A percentile compares a stretch with the other conserved stretches of the same genome.
These are phyloP conservation scores for Turnera subulata DNA, from an alignment of 345 rosid species.

Conservation along the genomic window DNA sequence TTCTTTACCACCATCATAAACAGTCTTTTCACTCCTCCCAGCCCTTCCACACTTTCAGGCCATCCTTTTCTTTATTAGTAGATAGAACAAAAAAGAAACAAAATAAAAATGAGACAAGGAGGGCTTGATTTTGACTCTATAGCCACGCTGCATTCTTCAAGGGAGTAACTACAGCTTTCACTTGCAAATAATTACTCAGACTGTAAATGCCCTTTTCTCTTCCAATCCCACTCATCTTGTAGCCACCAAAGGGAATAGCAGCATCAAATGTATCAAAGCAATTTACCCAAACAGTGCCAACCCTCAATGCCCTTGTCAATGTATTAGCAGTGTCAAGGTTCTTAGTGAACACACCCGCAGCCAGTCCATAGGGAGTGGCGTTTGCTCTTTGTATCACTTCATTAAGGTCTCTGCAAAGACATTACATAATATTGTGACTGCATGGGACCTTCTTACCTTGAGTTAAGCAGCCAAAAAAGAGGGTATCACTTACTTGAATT, in stretches of 20 bases:
- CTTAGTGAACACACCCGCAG: conserved; percentile 81
- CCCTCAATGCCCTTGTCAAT: conserved; percentile 60
- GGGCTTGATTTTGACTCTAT: conserved; percentile 12
- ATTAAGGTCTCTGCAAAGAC: conserved; percentile 48
- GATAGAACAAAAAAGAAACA: background rate
- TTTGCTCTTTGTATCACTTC: conserved; percentile 77
- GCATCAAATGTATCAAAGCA: conserved; percentile 79
- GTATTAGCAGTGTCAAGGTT: conserved; percentile 73
- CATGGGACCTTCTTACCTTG: background rate
- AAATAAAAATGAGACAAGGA: too few species aligned
- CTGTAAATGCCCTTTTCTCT: conserved; percentile 86
- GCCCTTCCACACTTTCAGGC: too few species aligned
- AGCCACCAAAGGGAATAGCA: conserved; percentile 88
- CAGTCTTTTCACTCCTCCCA: too few species aligned
- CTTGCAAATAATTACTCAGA: conserved; percentile 78
- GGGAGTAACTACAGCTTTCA: conserved; percentile 85
- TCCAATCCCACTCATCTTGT: conserved; percentile 88
- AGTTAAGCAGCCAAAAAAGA: background rate
- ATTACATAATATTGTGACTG: background rate
- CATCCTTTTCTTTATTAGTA: background rate
- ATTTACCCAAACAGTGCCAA: conserved; percentile 77
- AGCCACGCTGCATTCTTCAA: conserved; percentile 89
- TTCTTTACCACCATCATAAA: too few species aligned
- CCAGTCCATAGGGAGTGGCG: conserved; percentile 55
- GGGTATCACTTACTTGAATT: conserved; percentile 63